A percentile compares a stretch with the other conserved stretches of the same genome.
Evolutionary conservation across 2,329 filamentous ascomycete genomes (phyloP).

Genomic region (Verticillium zaregamsianum): DNA sequence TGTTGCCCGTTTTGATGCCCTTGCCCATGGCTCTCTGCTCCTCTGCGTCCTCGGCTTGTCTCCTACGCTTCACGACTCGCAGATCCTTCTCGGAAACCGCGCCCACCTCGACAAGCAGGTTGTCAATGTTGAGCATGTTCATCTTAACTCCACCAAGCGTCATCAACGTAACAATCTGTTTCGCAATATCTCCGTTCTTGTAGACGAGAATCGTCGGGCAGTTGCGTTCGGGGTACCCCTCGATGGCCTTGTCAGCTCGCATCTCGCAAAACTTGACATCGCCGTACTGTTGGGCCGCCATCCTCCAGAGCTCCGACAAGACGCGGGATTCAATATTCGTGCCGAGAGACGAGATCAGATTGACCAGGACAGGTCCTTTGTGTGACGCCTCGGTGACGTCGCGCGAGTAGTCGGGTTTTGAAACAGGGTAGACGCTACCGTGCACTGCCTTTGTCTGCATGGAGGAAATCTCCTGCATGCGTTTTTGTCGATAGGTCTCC

Average conservation of each 20-base stretch:
- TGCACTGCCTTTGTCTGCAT: conserved; percentile 75
- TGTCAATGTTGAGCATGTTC: conserved; percentile 71
- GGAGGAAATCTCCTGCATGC: conserved; percentile 74
- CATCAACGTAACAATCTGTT: conserved; percentile 84
- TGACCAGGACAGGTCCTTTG: conserved; percentile 66
- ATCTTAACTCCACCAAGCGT: conserved; percentile 72
- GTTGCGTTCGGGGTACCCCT: conserved; percentile 92
- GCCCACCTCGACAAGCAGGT: conserved; percentile 75
- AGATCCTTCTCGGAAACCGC: conserved; percentile 76
- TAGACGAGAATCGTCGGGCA: conserved; percentile 93
- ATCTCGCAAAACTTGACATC: conserved; percentile 99
- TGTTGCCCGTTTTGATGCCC: conserved; percentile 47
- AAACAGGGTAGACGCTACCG: conserved; percentile 87
- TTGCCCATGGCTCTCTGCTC: conserved; percentile 46
- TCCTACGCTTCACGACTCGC: conserved; percentile 62
- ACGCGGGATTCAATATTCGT: conserved; percentile 83
- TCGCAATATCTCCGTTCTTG: conserved; percentile 85
- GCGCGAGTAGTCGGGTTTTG: conserved; percentile 87
- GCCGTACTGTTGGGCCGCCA: conserved; percentile 78
- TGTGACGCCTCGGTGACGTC: conserved; percentile 90
- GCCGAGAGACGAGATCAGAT: conserved; percentile 73
- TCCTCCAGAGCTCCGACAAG: conserved; percentile 79
- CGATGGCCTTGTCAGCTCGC: conserved; percentile 84
- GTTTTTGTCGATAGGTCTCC: conserved; percentile 81
- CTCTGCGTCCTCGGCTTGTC: conserved; percentile 56